Conservation (phyloP, 2,329 filamentous ascomycete species). For the Cladobotryum protrusum region DNA sequence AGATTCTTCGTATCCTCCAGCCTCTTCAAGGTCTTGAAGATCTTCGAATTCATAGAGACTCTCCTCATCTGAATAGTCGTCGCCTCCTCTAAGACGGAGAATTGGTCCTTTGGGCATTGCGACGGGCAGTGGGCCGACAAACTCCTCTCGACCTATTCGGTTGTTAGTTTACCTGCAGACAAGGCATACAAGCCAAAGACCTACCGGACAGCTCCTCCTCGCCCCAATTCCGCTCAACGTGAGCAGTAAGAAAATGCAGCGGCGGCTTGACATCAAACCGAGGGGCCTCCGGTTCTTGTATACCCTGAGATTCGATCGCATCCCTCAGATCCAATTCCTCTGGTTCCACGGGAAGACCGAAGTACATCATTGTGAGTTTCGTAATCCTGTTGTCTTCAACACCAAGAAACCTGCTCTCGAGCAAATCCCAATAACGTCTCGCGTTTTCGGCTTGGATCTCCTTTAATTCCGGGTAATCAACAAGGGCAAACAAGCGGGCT, state of each 20-base stretch:
- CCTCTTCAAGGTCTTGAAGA: not conserved
- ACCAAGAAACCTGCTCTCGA: slow-evolving; percentile 26
- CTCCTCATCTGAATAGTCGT: not conserved
- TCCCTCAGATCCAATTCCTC: slow-evolving; percentile 19
- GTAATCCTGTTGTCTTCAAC: slow-evolving; percentile 25
- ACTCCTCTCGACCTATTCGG: not conserved
- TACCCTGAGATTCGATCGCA: slow-evolving; percentile 16
- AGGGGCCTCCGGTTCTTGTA: slow-evolving; percentile 11
- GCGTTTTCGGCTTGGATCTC: slow-evolving; percentile 27
- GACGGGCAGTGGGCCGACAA: not conserved
- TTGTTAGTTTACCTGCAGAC: not conserved
- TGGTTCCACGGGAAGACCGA: slow-evolving; percentile 40
- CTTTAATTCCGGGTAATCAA: slow-evolving; percentile 22
- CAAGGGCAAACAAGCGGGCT: slow-evolving; percentile 24
- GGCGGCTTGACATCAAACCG: slow-evolving; percentile 20
- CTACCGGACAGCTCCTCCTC: slow-evolving; percentile 19
- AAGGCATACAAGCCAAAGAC: not conserved
- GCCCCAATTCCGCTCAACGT: slow-evolving; percentile 26
- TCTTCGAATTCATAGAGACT: not conserved
- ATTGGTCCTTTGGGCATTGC: not conserved
- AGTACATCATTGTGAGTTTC: slow-evolving; percentile 43
- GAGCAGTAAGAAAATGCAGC: slow-evolving; percentile 27
- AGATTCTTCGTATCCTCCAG: not conserved
- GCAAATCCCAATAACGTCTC: slow-evolving; percentile 22
- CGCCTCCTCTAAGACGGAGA: slow-evolving; percentile 7